Percentiles rank a stretch among this genome's conserved stretches.
These are phyloP conservation scores for Candida mesenterica DNA, from an alignment of 1,139 yeast genomes.

Conservation along the genomic window DNA sequence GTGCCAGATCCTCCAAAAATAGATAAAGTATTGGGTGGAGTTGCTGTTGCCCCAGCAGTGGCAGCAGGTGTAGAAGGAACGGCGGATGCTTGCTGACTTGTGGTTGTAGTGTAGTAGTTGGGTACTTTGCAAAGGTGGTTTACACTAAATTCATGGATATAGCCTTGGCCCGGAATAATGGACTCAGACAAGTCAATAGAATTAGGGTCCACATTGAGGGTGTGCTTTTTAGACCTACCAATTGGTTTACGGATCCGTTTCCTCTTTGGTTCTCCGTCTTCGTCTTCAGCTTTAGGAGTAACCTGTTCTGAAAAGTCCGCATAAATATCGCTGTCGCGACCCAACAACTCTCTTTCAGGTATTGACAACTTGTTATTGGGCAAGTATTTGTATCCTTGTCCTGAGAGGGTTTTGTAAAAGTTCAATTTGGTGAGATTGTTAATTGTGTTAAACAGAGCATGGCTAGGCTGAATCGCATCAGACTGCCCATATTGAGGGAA, in stretches of 20 bases:
- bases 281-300: constrained; percentile 4
- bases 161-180: constrained; percentile 48
- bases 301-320: constrained; percentile 21
- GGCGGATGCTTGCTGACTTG: not conserved
- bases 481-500: constrained; percentile 44
- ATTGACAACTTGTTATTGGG: constrained; percentile 31
- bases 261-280: constrained; percentile 9
- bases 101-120: constrained; percentile 29
- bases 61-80: not conserved
- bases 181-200: constrained; percentile 39
- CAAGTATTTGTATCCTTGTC: constrained; percentile 20
- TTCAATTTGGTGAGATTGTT: constrained; percentile 36
- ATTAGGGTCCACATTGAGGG: constrained; percentile 40
- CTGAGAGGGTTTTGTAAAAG: constrained; percentile 28
- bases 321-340: constrained; percentile 29
- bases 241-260: constrained; percentile 25
- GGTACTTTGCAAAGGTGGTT: constrained; percentile 45
- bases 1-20: constrained; percentile 8
- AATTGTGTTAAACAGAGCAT: constrained; percentile 37
- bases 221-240: constrained; percentile 32
- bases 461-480: constrained; percentile 31
- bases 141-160: constrained; percentile 43
- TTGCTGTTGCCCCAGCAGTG: not conserved
- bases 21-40: not conserved
- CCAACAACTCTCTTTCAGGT: constrained; percentile 31